Percentiles rank a stretch among this genome's conserved stretches.
Conservation (phyloP, 805 yeast species). For the Saccharomycopsis fodiens region DNA sequence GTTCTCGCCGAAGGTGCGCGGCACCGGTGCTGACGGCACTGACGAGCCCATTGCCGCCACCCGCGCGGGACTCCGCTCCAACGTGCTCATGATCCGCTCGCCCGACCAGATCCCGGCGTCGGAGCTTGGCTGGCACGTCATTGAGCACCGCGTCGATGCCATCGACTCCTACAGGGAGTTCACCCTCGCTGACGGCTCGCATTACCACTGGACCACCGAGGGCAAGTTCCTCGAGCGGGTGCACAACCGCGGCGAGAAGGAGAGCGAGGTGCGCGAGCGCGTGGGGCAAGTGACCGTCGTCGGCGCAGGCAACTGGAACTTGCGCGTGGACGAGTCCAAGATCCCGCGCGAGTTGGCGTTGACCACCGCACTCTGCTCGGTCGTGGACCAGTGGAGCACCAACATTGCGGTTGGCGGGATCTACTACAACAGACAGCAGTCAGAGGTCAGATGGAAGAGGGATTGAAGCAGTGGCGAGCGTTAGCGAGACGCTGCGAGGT, state of each 20-base stretch:
- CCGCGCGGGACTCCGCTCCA: conserved; percentile 55
- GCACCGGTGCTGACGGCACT: conserved; percentile 40
- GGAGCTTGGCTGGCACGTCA: conserved; percentile 58
- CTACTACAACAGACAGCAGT: conserved; percentile 44
- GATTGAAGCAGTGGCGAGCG: conserved; percentile 31
- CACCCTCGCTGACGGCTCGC: conserved; percentile 49
- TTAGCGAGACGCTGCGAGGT: too few species aligned
- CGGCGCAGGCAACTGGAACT: conserved; percentile 46
- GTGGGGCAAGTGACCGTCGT: conserved; percentile 53
- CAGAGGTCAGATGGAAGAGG: conserved; percentile 45
- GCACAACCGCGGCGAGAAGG: conserved; percentile 53
- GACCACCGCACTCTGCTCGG: conserved; percentile 51
- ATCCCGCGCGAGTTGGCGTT: conserved; percentile 53
- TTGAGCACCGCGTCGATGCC: conserved; percentile 54
- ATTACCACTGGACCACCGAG: conserved; percentile 58
- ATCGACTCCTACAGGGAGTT: conserved; percentile 54
- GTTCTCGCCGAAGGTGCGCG: conserved; percentile 35
- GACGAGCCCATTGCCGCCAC: conserved; percentile 53
- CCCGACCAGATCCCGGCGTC: conserved; percentile 39
- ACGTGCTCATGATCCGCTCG: conserved; percentile 46
- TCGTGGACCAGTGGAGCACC: conserved; percentile 64
- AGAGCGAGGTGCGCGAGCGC: conserved; percentile 54
- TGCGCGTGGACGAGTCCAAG: conserved; percentile 45
- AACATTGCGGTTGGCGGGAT: conserved; percentile 56
- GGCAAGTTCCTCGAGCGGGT: conserved; percentile 54